A percentile compares a stretch with the other conserved stretches of the same genome.
phyloP scores from a whole-genome alignment of 495 filamentous ascomycete species.

The Beverwykella pulmonaria region DNA sequence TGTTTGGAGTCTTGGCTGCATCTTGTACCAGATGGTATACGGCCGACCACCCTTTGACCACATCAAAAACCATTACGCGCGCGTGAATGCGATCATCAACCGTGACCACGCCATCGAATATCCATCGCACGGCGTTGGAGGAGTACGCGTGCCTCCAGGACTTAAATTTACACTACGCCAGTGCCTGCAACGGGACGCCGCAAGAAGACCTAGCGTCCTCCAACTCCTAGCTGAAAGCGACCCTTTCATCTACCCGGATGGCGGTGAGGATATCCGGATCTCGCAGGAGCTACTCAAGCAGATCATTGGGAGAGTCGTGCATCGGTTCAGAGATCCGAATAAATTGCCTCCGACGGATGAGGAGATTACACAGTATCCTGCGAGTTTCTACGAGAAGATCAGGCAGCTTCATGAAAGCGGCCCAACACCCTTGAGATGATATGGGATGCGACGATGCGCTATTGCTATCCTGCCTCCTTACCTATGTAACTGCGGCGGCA shows the following conservation, averaged over 20 bases:
- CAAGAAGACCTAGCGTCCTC: conserved; percentile 73
- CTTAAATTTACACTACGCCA: conserved; percentile 72
- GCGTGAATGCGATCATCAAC: conserved; percentile 85
- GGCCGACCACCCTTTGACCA: conserved; percentile 90
- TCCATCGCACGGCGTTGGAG: conserved; percentile 73
- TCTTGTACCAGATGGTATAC: conserved; percentile 97
- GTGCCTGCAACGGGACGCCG: conserved; percentile 80
- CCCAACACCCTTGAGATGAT: neutral
- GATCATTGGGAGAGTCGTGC: conserved; percentile 75
- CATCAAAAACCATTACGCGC: conserved; percentile 76
- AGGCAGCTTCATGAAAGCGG: conserved; percentile 60
- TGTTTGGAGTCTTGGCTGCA: conserved; percentile 95
- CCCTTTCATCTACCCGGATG: conserved; percentile 79
- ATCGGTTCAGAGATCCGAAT: conserved; percentile 64
- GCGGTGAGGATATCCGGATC: conserved; percentile 66
- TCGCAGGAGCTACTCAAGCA: conserved; percentile 74
- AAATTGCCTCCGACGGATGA: conserved; percentile 67
- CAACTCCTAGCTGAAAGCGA: conserved; percentile 73
- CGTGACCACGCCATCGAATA: conserved; percentile 82
- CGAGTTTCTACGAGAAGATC: conserved; percentile 65
- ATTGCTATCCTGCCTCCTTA: neutral
- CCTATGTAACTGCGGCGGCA: neutral
- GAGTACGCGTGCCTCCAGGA: conserved; percentile 66
- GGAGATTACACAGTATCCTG: conserved; percentile 72
- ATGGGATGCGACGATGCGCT: too few species aligned